These are phyloP conservation scores for Globisporangium emineosum DNA, from an alignment of 352 stramenopile species.

Conservation along the genomic window DNA sequence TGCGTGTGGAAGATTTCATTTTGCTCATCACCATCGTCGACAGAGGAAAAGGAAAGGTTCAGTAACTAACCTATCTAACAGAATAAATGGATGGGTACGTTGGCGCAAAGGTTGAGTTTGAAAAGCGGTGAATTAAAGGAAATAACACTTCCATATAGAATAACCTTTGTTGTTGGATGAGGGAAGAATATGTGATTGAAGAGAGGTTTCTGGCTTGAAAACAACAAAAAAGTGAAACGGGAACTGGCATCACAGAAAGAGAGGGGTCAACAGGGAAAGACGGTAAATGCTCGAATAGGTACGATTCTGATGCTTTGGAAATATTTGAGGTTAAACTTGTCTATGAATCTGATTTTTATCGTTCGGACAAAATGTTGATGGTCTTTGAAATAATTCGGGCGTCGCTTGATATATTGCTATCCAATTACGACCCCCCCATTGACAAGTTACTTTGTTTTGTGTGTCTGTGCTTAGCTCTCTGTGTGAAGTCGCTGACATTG, in stretches of 20 bases:
- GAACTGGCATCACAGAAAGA: slow-evolving; percentile 8
- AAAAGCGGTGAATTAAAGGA: no score
- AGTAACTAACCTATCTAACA: not conserved
- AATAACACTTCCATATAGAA: not conserved
- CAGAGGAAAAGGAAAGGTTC: not conserved
- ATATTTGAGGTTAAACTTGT: not conserved
- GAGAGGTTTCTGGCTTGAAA: not conserved
- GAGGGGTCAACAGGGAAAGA: not conserved
- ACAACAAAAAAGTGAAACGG: not conserved
- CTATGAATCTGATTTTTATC: not conserved
- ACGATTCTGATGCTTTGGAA: not conserved
- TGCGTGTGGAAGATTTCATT: slow-evolving; percentile 3
- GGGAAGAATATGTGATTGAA: not conserved
- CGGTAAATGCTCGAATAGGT: not conserved
- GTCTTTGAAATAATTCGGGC: no score
- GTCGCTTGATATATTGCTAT: no score
- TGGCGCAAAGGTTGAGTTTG: no score
- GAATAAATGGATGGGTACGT: not conserved
- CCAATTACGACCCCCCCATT: no score
- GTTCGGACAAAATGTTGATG: no score
- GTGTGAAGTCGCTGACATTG: no score
- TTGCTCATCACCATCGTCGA: not conserved
- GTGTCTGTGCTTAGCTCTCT: no score
- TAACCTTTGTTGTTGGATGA: not conserved
- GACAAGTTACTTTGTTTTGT: no score